Percentiles rank a stretch among this genome's conserved stretches.
Conservation (phyloP, 345 rosid species). For the Salix arbutifolia region DNA sequence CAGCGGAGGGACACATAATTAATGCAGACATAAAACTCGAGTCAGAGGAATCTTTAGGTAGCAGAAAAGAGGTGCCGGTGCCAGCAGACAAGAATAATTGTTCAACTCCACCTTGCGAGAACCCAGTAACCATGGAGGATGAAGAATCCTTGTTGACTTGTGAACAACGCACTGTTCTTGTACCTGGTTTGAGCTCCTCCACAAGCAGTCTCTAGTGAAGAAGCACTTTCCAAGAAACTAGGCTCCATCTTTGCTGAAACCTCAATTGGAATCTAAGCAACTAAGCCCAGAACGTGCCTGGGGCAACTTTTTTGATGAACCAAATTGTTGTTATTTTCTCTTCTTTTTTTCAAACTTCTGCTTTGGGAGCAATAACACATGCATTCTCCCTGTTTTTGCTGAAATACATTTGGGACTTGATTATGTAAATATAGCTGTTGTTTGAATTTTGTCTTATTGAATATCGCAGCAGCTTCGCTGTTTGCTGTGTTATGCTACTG, state of each 20-base stretch:
- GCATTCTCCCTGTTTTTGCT: background rate
- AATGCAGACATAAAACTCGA: background rate
- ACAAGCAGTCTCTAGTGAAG: background rate
- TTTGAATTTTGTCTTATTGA: background rate
- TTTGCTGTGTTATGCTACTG: background rate
- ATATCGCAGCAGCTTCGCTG: background rate
- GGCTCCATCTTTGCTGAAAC: slow-evolving; percentile 10
- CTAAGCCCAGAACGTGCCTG: background rate
- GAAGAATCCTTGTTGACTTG: slow-evolving; percentile 3
- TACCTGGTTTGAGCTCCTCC: slow-evolving; percentile 16
- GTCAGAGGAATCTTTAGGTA: background rate
- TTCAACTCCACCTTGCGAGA: background rate
- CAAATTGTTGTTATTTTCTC: background rate
- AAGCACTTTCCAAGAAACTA: slow-evolving; percentile 12
- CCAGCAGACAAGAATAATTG: background rate
- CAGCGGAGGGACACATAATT: background rate
- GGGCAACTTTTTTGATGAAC: slow-evolving; percentile 3
- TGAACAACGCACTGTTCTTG: slow-evolving; percentile 13
- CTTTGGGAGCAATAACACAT: background rate
- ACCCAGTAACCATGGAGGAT: background rate
- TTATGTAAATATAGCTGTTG: background rate
- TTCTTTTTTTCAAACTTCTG: background rate
- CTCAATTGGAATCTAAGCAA: slow-evolving; percentile 4
- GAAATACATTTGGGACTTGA: background rate
- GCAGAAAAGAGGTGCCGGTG: background rate